Evolutionary conservation across 768 basidiomycete genomes (phyloP), one percentile per base, ranked within the genome.

Genomic region (Gloeostereum incarnatum): DNA sequence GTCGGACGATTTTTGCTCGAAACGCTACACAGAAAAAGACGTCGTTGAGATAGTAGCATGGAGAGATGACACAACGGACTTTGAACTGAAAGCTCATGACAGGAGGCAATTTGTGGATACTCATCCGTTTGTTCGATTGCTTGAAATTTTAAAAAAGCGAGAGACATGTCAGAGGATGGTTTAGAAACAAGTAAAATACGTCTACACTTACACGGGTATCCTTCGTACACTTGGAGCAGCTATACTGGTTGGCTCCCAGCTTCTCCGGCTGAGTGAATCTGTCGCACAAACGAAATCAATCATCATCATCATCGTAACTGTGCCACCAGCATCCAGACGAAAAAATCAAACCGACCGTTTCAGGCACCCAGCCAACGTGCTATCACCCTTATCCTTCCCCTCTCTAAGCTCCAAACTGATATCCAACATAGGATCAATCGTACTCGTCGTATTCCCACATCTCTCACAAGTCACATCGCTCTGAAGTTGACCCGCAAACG

Each of bases 11-110:
- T 81, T 84, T 51, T 96, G 91, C 52, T 94, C 92, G 56, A 97
- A 97, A 2, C 94, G 81, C 92, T 96, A 51, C 5, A 24, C n/a
- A n/a, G n/a, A 24, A 38, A 18, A 14, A 16, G 14, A 11, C 11
- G 33, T 14, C 33, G 21, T 11, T 34, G n/a, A 34, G n/a, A n/a
- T 4, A 17, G 26, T 29, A 14, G 14, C 14, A 8, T 29, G 8
- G 9, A 29, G 26, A 14, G 9, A 29, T 29, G 26, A 29, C 26
- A 29, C 26, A 29, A 14, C 48, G 36, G 42, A 87, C 93, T 72
- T 98, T 98, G 66, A 98, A 82, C 54, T 97, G 94, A 49, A 98
- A 88, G 47, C 85, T 88, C 33, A 98, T 63, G 1, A 94, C 91
- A 0, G 87, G 82, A 0, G 94, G 92, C 6, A 98, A 66, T 47